A percentile compares a stretch with the other conserved stretches of the same genome.
Evolutionary conservation across 306 rosid species (phyloP).

Genomic region (Calophaca sinica): DNA sequence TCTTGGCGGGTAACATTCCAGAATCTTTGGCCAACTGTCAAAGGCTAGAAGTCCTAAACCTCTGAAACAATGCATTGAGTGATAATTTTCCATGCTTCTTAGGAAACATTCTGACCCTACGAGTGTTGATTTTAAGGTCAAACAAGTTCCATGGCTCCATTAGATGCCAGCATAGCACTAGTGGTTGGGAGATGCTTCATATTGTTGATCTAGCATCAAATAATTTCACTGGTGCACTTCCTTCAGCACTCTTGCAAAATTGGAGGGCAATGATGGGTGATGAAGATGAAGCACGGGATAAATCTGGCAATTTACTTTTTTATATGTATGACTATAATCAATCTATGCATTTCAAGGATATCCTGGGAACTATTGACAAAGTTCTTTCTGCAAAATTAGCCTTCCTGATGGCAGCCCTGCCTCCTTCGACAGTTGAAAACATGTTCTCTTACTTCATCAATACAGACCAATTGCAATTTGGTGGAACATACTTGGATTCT

Average conservation of each 20-base stretch:
- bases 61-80: conserved; percentile 19
- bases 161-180: conserved; percentile 26
- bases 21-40: conserved; percentile 36
- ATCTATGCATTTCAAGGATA: neutral
- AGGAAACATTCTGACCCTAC: neutral
- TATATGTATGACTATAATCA: conserved; percentile 1
- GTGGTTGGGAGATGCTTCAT: conserved; percentile 19
- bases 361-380: neutral
- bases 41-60: neutral
- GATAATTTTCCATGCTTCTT: conserved; percentile 45
- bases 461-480: neutral
- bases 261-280: conserved; percentile 44
- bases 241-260: neutral
- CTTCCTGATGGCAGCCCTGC: neutral
- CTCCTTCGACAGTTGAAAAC: neutral
- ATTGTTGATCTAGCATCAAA: conserved; percentile 48
- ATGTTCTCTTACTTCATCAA: neutral
- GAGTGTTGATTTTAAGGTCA: conserved; percentile 20
- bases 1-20: conserved; percentile 39
- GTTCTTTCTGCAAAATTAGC: neutral
- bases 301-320: conserved; percentile 12
- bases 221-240: conserved; percentile 45
- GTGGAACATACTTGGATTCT: conserved; percentile 38
- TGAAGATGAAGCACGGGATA: neutral
- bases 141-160: conserved; percentile 5